Percentiles rank a stretch among this genome's conserved stretches.
Evolutionary conservation across 2,329 filamentous ascomycete species (phyloP).

Genomic region (Xenoacremonium recifei): DNA sequence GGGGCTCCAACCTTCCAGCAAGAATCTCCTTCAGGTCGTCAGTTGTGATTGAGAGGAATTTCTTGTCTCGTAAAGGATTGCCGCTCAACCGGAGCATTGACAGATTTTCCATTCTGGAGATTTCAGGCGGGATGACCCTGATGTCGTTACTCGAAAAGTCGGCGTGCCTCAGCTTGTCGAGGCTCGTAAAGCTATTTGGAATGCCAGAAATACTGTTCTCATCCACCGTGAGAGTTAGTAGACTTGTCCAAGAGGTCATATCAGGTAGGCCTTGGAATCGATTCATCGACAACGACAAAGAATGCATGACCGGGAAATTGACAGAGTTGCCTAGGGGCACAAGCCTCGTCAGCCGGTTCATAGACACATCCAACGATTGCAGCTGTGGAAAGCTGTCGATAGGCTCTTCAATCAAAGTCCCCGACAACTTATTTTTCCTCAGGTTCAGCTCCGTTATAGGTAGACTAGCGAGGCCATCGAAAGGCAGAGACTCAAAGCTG

Average conservation of each 20-base stretch:
- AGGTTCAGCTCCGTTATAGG: conserved; percentile 72
- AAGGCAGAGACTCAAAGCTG: conserved; percentile 67
- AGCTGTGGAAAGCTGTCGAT: conserved; percentile 61
- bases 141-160: conserved; percentile 89
- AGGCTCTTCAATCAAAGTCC: conserved; percentile 65
- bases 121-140: conserved; percentile 68
- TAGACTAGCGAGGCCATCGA: conserved; percentile 64
- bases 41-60: conserved; percentile 75
- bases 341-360: conserved; percentile 67
- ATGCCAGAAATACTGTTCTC: conserved; percentile 77
- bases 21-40: conserved; percentile 79
- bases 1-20: conserved; percentile 62
- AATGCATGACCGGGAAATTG: conserved; percentile 69
- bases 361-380: conserved; percentile 74
- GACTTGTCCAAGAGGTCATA: conserved; percentile 68
- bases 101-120: conserved; percentile 77
- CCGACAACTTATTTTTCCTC: conserved; percentile 75
- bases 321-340: conserved; percentile 45
- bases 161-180: conserved; percentile 69
- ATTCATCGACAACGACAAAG: conserved; percentile 78
- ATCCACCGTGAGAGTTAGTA: conserved; percentile 73
- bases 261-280: conserved; percentile 71
- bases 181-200: conserved; percentile 70
- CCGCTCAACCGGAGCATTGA: conserved; percentile 74
- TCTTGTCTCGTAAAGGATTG: conserved; percentile 89